Base-by-base conservation (phyloP, 305 asterid species). In the Coffea humblotiana region DNA sequence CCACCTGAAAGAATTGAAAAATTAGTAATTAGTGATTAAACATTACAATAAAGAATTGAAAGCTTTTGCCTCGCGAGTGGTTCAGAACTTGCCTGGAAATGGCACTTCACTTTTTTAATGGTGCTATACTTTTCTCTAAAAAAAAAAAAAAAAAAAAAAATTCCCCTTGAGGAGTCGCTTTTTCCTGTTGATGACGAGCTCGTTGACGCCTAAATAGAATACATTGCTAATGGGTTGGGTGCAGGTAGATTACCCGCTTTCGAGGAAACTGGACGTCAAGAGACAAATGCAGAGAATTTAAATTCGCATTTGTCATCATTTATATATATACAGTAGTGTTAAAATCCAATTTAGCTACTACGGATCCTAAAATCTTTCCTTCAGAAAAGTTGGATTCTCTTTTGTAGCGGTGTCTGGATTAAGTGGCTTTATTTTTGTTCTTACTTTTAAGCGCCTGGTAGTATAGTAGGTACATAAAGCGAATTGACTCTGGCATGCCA, bases 31-130 rank as follows among this genome's bases (percentile, higher is more conserved):
- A 32, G 48, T 67, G 15, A 67, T 32, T 8, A 48, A 47, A 47
- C 2, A 48, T 48, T 48, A 1, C 13, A 47, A 47, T 8, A 47
- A 47, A 47, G 9, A 47, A 47, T 47, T 13, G 1, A 21, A 13
- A 25, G 19, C 43, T 32, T 40, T 40, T 15, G 45, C 15, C 45
- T 66, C n/a, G 32, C 4, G 15, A 45, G 1, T 27, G 51, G 6
- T 11, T 75, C n/a, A 13, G 73, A 43, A 77, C 15, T 48, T 77
- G 48, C 80, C 73, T 9, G 80, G 80, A 77, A 65, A 43, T 45
- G 60, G 63, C 27, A 21, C 32, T 19, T 13, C 27, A 21, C 32
- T 19, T 13, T 37, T 15, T 13, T 3, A 40, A 5, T 40, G 43
- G 4, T 5, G 3, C 43, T 40, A 40, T 32, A 32, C 32, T 32